Base-by-base conservation (phyloP, 345 rosid species). In the Physaria fendleri region DNA sequence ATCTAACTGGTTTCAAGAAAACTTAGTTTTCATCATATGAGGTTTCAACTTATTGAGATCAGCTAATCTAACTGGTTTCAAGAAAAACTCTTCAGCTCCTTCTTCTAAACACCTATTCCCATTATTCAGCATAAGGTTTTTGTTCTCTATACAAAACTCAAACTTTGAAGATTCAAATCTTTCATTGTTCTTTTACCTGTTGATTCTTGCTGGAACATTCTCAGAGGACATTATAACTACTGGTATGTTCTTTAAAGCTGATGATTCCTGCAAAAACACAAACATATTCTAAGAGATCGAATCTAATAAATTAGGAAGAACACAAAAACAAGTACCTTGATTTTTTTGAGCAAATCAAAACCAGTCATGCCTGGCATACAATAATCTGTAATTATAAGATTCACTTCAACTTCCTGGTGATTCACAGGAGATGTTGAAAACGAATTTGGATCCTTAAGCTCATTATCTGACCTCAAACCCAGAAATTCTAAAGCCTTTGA, bases 351-450 rank as follows among this genome's bases (percentile, higher is more conserved):
- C 21, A 89, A 74, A 75, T 86, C 97, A 76, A 82, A 86, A 49
- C 97, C 95, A 45, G 78, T 89, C 80, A 84, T 89, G 59, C 95
- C 95, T 5, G 92, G 97, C 97, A 84, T 89, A 48, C 84, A 81
- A 52, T 77, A 89, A 68, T 89, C 97, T 5, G 97, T 89, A 74
- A 89, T 86, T 64, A 89, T 84, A 77, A 86, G 72, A 74, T 84
- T 84, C 55, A 86, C 87, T 53, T 82, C 84, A 49, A 71, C 63
- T 15, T 74, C 91, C 85, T 70, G 69, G 8, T 62, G 74, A 47
- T 18, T 29, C 2, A 33, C 46, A 4, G 76, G 68, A 52, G 74
- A 75, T 50, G 69, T 74, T 33, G 82, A 65, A 14, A 65, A 14
- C 7, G 48, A 44, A 21, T 39, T 67, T 49, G 73, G n/a, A 34